Evolutionary conservation across 305 asterid genomes (phyloP).

Genomic region (Coffea humblotiana): DNA sequence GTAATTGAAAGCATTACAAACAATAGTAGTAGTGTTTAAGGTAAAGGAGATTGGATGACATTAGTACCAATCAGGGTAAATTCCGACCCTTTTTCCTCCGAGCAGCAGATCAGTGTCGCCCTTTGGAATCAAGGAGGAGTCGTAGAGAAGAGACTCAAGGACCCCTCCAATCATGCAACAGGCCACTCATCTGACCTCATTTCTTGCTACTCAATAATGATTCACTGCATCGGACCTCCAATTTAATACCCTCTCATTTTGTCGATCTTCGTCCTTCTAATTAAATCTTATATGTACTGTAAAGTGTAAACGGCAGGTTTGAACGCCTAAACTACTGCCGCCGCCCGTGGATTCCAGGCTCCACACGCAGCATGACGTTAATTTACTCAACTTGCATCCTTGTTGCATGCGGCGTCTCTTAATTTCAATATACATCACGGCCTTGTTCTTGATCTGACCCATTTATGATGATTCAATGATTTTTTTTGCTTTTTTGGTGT

Average conservation of each 20-base stretch:
- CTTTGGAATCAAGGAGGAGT: slow-evolving; percentile 43
- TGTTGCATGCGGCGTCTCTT: neutral
- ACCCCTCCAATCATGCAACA: slow-evolving; percentile 50
- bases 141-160: slow-evolving; percentile 17
- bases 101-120: slow-evolving; percentile 27
- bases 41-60: neutral
- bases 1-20: neutral
- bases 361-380: neutral
- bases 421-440: neutral
- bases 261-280: neutral
- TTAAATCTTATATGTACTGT: too few species aligned
- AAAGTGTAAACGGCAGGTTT: too few species aligned
- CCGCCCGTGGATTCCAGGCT: neutral
- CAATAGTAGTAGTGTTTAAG: neutral
- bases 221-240: neutral
- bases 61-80: neutral
- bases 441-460: neutral
- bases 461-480: too few species aligned
- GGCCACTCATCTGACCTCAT: slow-evolving; percentile 30
- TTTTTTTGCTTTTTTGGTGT: too few species aligned
- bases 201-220: neutral
- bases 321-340: too few species aligned
- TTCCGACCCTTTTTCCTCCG: slow-evolving; percentile 10
- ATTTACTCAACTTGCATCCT: neutral
- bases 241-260: neutral